Conservation (phyloP, 306 rosid species). For the Vicia sativa region DNA sequence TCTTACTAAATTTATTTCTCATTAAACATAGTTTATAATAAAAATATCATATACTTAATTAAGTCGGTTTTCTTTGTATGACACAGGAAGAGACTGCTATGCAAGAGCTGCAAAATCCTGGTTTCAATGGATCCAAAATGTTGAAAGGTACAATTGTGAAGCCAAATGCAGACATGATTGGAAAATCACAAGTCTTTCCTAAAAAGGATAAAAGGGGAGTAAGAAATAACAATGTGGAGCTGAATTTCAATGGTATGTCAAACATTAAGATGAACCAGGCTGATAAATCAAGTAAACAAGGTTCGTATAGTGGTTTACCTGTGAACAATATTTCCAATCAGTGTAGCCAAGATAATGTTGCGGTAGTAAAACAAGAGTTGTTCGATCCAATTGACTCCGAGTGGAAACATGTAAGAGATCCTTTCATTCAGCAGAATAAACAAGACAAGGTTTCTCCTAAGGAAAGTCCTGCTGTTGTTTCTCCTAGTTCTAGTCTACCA, state of each 20-base stretch:
- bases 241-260: conserved; percentile 76
- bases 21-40: no score
- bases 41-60: no score
- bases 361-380: conserved; percentile 33
- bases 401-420: conserved; percentile 35
- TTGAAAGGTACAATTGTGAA: no score
- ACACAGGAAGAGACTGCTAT: no score
- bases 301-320: conserved; percentile 49
- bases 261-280: conserved; percentile 50
- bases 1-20: no score
- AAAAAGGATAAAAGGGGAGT: conserved; percentile 46
- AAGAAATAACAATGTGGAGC: conserved; percentile 46
- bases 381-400: conserved; percentile 31
- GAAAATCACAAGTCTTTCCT: conserved; percentile 35
- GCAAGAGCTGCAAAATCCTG: no score
- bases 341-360: neutral
- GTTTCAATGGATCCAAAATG: no score
- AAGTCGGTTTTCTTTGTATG: no score
- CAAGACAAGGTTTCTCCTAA: conserved; percentile 44
- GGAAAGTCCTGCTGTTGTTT: conserved; percentile 44
- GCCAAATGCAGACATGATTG: neutral
- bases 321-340: no score
- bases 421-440: conserved; percentile 50
- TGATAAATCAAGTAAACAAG: conserved; percentile 42
- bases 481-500: conserved; percentile 51